These are phyloP conservation scores for Boletus insuetus DNA, from an alignment of 768 basidiomycete genomes.

Conservation along the genomic window DNA sequence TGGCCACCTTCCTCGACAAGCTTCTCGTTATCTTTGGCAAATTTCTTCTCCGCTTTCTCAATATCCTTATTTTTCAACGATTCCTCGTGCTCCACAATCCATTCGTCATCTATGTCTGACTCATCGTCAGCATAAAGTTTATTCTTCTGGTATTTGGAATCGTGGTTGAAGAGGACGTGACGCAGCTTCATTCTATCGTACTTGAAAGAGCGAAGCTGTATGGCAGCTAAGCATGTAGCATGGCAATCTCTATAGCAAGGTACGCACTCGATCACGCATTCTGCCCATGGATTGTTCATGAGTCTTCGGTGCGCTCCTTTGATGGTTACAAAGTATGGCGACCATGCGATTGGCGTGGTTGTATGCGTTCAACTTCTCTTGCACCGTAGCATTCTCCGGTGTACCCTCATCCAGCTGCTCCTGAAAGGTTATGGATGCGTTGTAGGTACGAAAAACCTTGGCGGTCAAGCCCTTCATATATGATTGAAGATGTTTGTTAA, in stretches of 20 bases:
- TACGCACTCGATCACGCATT: conserved; percentile 81
- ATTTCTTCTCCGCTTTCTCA: conserved; percentile 92
- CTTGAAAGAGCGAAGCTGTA: conserved; percentile 83
- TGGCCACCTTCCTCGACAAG: conserved; percentile 67
- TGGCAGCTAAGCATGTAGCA: conserved; percentile 4
- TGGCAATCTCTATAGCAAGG: neutral
- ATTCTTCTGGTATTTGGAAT: conserved; percentile 80
- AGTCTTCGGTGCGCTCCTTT: conserved; percentile 87
- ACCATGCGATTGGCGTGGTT: conserved; percentile 97
- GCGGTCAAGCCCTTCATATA: conserved; percentile 99
- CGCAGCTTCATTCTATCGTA: conserved; percentile 98
- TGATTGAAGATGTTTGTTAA: conserved; percentile 89
- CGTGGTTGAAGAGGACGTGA: conserved; percentile 75
- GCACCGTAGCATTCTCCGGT: conserved; percentile 67
- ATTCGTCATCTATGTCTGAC: conserved; percentile 94
- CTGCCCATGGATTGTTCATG: conserved; percentile 94
- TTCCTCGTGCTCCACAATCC: conserved; percentile 78
- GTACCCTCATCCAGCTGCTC: conserved; percentile 78
- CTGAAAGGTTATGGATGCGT: conserved; percentile 96
- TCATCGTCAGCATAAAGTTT: conserved; percentile 77
- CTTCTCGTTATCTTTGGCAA: conserved; percentile 91
- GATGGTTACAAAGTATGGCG: conserved; percentile 99
- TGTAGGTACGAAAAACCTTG: conserved; percentile 99
- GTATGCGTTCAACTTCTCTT: conserved; percentile 96
- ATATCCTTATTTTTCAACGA: conserved; percentile 74